Evolutionary conservation across 306 rosid genomes (phyloP), one percentile per base, ranked within the genome.

Genomic region (Quercus wislizeni): DNA sequence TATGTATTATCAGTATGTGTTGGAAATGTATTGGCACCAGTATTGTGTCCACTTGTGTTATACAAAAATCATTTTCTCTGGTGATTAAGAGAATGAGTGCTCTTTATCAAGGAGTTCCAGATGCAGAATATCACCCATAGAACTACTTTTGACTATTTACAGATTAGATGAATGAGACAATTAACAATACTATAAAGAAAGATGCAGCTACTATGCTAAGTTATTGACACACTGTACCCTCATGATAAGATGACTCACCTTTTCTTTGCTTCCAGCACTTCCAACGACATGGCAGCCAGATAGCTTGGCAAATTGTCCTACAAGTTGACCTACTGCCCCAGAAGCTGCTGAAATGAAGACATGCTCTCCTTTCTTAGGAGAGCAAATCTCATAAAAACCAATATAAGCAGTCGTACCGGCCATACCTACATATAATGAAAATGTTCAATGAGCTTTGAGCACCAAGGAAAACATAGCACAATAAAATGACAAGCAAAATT

Each of bases 251-350:
- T 5, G 72, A 33, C 70, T 56, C 55, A 85, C 88, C 83, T 85
- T 81, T 54, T 78, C 83, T 33, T 33, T 63, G 64, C 83, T 85
- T 62, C 88, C 85, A 56, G 88, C 88, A 78, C 85, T 81, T 30
- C 86, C 88, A 71, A 81, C 88, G 17, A 85, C 83, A 78, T 81
- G 57, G 74, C 88, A 85, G 73, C 88, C 88, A 63, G 17, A 5
- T 59, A 85, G 56, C 59, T 85, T 85, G 1, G 88, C 85, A 25
- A 85, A 78, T 21, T 85, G 88, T 18, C 85, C 85, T 63, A 85
- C 88, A 21, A 85, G 83, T 19, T 85, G 88, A 55, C 88, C 88
- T 43, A 85, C 88, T 8, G 88, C 88, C 56, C 86, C 88, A 25
- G 83, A 78, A 55, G 88, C 83, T 30, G 88, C 83, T 6, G 86